These are phyloP conservation scores for Magnaporthiopsis incrustans DNA, from an alignment of 2,329 filamentous ascomycete species.

Conservation along the genomic window DNA sequence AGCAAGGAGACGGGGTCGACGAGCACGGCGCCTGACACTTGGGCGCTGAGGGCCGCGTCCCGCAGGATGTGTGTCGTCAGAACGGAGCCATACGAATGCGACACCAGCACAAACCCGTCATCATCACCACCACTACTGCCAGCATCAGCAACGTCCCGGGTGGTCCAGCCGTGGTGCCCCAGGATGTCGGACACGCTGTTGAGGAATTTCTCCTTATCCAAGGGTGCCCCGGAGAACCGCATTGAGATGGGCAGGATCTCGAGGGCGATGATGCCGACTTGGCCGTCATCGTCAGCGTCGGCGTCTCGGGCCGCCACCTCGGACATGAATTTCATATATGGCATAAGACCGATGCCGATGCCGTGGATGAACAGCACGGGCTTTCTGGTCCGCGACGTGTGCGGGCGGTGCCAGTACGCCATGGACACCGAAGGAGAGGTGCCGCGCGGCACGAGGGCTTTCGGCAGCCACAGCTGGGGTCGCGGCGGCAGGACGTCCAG, in stretches of 20 bases:
- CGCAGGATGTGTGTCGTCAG: slow-evolving; percentile 55
- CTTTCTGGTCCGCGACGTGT: slow-evolving; percentile 39
- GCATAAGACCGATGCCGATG: slow-evolving; percentile 59
- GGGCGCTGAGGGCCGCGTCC: slow-evolving; percentile 34
- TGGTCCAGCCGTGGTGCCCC: slow-evolving; percentile 44
- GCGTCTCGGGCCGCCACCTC: slow-evolving; percentile 28
- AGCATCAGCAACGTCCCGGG: background rate
- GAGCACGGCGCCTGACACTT: slow-evolving; percentile 41
- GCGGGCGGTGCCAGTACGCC: slow-evolving; percentile 59
- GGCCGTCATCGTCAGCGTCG: slow-evolving; percentile 24
- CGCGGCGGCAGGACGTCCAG: slow-evolving; percentile 50
- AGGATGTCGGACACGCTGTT: slow-evolving; percentile 49
- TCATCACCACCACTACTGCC: slow-evolving; percentile 15
- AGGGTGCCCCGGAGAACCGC: slow-evolving; percentile 47
- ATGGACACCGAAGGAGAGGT: slow-evolving; percentile 40
- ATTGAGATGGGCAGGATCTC: slow-evolving; percentile 60
- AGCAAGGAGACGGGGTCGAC: slow-evolving; percentile 59
- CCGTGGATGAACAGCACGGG: slow-evolving; percentile 65
- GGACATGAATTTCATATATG: slow-evolving; percentile 50
- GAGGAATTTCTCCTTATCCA: slow-evolving; percentile 44
- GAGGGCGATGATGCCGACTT: slow-evolving; percentile 55
- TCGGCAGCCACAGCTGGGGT: slow-evolving; percentile 30
- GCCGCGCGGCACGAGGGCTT: background rate
- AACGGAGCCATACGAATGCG: slow-evolving; percentile 58
- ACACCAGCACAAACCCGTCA: slow-evolving; percentile 50